These are phyloP conservation scores for Periconia digitata DNA, from an alignment of 2,329 filamentous ascomycete species.

Conservation along the genomic window DNA sequence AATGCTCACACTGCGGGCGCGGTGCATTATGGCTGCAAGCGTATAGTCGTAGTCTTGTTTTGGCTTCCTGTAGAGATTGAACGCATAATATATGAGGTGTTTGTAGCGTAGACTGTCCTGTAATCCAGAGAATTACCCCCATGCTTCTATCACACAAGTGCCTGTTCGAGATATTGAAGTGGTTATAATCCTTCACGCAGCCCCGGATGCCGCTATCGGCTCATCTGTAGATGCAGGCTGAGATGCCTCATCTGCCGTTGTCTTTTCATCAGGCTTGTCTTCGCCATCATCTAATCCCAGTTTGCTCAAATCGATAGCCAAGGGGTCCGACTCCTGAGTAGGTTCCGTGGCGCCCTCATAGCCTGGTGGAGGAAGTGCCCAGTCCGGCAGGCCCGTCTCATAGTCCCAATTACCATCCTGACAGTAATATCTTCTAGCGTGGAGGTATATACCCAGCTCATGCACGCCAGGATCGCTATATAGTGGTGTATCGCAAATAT, in stretches of 20 bases:
- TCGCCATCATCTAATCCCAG: conserved; percentile 38
- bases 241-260: neutral
- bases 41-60: too few species aligned
- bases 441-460: conserved; percentile 90
- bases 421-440: conserved; percentile 88
- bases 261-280: neutral
- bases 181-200: conserved; percentile 8
- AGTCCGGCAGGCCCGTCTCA: conserved; percentile 77
- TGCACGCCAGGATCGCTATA: conserved; percentile 91
- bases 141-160: too few species aligned
- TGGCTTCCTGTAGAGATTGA: too few species aligned
- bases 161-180: too few species aligned
- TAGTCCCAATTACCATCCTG: conserved; percentile 83
- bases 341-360: conserved; percentile 71
- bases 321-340: conserved; percentile 51
- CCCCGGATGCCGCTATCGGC: conserved; percentile 9
- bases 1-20: too few species aligned
- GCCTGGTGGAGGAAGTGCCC: conserved; percentile 81
- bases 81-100: too few species aligned
- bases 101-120: too few species aligned
- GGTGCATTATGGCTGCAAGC: too few species aligned
- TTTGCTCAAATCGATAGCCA: conserved; percentile 48
- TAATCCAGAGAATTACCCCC: too few species aligned
- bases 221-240: neutral
- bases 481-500: conserved; percentile 79